These are phyloP conservation scores for Beauveria varroae DNA, from an alignment of 2,329 filamentous ascomycete species.

Conservation along the genomic window DNA sequence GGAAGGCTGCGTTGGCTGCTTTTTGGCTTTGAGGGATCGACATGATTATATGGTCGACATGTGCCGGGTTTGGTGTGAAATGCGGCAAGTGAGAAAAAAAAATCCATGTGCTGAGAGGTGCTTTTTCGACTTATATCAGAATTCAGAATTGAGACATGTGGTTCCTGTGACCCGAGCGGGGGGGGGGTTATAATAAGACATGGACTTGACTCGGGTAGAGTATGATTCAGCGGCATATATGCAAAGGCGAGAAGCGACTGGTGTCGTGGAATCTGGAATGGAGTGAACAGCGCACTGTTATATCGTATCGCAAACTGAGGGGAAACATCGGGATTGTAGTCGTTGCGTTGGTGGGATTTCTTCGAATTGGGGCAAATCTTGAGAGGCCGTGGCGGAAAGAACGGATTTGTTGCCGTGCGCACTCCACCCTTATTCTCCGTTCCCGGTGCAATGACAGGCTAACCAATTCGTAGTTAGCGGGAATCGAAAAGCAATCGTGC, in stretches of 20 bases:
- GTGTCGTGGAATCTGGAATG: too few species aligned
- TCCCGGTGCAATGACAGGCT: too few species aligned
- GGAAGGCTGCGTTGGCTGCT: neutral
- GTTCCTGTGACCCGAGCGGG: too few species aligned
- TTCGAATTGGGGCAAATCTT: neutral
- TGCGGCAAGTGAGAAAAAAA: neutral
- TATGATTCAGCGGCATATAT: neutral
- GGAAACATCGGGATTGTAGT: neutral
- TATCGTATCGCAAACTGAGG: too few species aligned
- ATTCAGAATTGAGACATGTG: neutral
- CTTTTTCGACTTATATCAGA: neutral
- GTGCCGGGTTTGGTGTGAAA: neutral
- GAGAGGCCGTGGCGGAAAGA: neutral
- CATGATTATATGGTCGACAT: neutral
- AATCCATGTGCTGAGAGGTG: neutral
- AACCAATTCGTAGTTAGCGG: neutral
- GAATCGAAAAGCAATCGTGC: conserved; percentile 6
- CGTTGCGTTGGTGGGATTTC: too few species aligned
- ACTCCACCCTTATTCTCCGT: neutral
- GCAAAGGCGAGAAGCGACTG: too few species aligned
- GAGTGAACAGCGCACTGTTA: too few species aligned
- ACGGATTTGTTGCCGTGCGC: neutral
- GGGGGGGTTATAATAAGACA: neutral
- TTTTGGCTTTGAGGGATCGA: neutral
- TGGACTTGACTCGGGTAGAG: neutral